A percentile compares a stretch with the other conserved stretches of the same genome.
Conservation (phyloP, 2,329 filamentous ascomycete genomes). For the Pezicula neosporulosa region DNA sequence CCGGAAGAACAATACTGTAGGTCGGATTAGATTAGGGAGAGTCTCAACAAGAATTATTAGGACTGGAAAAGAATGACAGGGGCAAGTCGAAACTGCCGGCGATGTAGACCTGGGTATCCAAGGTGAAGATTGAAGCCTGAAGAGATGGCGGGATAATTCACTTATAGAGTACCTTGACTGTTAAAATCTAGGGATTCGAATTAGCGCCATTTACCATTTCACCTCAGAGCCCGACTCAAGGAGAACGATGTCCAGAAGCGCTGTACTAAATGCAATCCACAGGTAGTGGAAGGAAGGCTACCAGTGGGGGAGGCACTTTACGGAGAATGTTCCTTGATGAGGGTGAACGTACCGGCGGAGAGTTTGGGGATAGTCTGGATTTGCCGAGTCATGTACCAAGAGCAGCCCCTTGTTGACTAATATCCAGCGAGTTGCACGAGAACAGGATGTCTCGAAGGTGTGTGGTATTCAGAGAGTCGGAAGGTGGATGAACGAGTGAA, state of each 20-base stretch:
- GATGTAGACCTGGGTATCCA: conserved; percentile 16
- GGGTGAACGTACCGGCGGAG: conserved; percentile 15
- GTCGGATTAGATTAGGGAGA: conserved; percentile 25
- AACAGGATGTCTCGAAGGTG: conserved; percentile 11
- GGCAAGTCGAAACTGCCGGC: conserved; percentile 21
- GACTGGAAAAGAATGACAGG: conserved; percentile 26
- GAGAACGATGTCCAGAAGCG: conserved; percentile 1
- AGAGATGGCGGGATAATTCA: conserved; percentile 17
- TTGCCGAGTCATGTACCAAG: conserved; percentile 5
- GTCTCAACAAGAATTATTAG: conserved; percentile 20
- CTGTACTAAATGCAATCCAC: background rate
- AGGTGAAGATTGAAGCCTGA: conserved; percentile 10
- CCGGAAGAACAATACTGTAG: conserved; percentile 17
- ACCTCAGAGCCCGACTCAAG: background rate
- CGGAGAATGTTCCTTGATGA: conserved; percentile 12
- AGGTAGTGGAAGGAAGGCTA: background rate
- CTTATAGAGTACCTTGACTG: conserved; percentile 11
- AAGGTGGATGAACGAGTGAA: conserved; percentile 33
- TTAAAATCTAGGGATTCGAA: conserved; percentile 6
- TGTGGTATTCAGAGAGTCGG: conserved; percentile 12
- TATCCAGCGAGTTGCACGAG: conserved; percentile 13
- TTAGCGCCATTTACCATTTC: background rate
- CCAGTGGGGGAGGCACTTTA: conserved; percentile 1
- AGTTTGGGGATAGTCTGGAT: conserved; percentile 10
- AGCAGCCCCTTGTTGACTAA: conserved; percentile 17